Conservation (phyloP, 306 rosid genomes). For the Gleditsia sinensis region DNA sequence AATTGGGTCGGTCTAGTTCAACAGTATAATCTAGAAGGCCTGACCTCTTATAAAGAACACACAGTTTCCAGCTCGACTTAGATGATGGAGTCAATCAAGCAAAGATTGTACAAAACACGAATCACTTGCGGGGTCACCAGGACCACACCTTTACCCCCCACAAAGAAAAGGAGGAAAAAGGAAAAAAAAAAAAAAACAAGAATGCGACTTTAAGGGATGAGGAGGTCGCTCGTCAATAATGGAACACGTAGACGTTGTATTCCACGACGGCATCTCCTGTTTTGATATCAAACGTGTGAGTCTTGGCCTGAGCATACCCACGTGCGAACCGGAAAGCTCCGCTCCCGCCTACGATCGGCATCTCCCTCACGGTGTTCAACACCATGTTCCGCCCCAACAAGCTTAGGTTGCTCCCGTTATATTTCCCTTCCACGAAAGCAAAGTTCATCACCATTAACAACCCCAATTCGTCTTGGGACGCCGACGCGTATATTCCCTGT, state of each 20-base stretch:
- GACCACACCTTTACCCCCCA: too few relatives aligned
- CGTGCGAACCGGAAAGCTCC: constrained; percentile 75
- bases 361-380: constrained; percentile 35
- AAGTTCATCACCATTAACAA: constrained; percentile 45
- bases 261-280: constrained; percentile 61
- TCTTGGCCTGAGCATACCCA: constrained; percentile 59
- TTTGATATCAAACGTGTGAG: constrained; percentile 4
- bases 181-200: too few relatives aligned
- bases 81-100: too few relatives aligned
- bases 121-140: too few relatives aligned
- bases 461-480: constrained; percentile 40
- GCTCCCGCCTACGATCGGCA: constrained; percentile 60
- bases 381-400: constrained; percentile 49
- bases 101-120: too few relatives aligned
- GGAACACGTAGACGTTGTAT: constrained; percentile 63
- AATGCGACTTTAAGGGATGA: too few relatives aligned
- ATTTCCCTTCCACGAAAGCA: constrained; percentile 44
- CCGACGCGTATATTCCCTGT: constrained; percentile 53
- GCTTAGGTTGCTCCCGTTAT: constrained; percentile 50
- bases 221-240: constrained; percentile 51
- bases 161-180: too few relatives aligned
- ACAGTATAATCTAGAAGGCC: too few relatives aligned
- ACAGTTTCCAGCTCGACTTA: too few relatives aligned
- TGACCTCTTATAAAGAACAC: too few relatives aligned
- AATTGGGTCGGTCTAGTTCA: too few relatives aligned